Conservation (phyloP, 1,284 basidiomycete genomes). For the Hymenochaete sp. region DNA sequence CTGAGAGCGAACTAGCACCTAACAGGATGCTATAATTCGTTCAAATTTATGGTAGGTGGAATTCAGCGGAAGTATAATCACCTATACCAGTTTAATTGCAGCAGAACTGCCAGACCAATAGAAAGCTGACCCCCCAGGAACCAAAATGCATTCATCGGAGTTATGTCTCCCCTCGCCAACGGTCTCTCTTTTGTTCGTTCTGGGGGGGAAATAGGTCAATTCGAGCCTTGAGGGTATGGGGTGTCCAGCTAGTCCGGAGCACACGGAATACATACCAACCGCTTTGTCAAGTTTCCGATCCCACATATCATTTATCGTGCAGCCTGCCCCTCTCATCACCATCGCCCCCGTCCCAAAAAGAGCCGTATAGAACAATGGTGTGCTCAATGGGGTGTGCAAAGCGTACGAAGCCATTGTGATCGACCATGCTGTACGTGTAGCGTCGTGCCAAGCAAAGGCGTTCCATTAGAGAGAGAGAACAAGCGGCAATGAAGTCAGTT, state of each 20-base stretch:
- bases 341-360: conserved; percentile 89
- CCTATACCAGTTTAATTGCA: conserved; percentile 96
- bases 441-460: neutral
- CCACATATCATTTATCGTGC: conserved; percentile 99
- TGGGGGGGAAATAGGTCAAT: conserved; percentile 22
- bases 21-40: conserved; percentile 63
- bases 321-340: conserved; percentile 97
- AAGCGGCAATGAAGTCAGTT: neutral
- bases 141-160: conserved; percentile 63
- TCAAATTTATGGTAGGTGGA: neutral
- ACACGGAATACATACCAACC: conserved; percentile 71
- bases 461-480: conserved; percentile 10
- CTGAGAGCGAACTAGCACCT: conserved; percentile 81
- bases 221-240: too few relatives aligned
- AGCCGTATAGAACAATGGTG: conserved; percentile 65
- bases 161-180: conserved; percentile 79
- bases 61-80: conserved; percentile 28
- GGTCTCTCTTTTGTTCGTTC: conserved; percentile 61
- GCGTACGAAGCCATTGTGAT: conserved; percentile 91
- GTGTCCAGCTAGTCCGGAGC: too few relatives aligned
- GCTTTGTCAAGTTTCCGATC: conserved; percentile 85
- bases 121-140: conserved; percentile 84
- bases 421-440: conserved; percentile 70
- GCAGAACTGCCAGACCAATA: conserved; percentile 80
- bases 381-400: conserved; percentile 51